A percentile compares a stretch with the other conserved stretches of the same genome.
These are phyloP conservation scores for Eimeria maxima DNA, from an alignment of 169 alveolate species.

Conservation along the genomic window DNA sequence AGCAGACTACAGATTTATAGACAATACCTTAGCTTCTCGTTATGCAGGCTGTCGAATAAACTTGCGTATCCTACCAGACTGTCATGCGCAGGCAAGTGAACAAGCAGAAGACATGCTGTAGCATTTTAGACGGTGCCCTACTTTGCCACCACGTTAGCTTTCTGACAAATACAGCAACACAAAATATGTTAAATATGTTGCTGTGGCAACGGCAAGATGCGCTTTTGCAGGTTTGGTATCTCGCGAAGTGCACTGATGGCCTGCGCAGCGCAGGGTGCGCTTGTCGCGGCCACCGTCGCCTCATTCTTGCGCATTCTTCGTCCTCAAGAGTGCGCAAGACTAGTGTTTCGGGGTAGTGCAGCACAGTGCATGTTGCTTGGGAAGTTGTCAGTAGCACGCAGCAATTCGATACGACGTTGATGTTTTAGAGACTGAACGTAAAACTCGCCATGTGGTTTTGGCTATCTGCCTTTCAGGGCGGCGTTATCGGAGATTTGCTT, in stretches of 20 bases:
- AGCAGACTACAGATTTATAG: background rate
- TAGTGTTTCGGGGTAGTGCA: background rate
- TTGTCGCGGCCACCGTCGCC: constrained; percentile 63
- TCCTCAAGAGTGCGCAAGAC: constrained; percentile 40
- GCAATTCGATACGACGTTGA: background rate
- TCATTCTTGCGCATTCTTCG: constrained; percentile 66
- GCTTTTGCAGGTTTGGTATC: constrained; percentile 47
- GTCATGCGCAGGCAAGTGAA: background rate
- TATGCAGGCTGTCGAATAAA: background rate
- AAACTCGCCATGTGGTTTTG: background rate
- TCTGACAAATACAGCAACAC: background rate
- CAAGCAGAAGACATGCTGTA: background rate
- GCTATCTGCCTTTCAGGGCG: constrained; percentile 31
- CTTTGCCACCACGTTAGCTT: background rate
- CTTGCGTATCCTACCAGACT: background rate
- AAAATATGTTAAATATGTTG: too few species aligned
- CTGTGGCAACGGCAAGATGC: background rate
- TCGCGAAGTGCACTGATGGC: constrained; percentile 59
- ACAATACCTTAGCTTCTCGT: background rate
- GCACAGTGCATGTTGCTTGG: background rate
- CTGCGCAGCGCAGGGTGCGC: constrained; percentile 68
- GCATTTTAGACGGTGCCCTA: background rate
- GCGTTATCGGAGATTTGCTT: constrained; percentile 55
- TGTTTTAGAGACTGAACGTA: background rate
- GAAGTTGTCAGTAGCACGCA: background rate